phyloP scores from a whole-genome alignment of 169 alveolate species.

The Eimeria falciformis region DNA sequence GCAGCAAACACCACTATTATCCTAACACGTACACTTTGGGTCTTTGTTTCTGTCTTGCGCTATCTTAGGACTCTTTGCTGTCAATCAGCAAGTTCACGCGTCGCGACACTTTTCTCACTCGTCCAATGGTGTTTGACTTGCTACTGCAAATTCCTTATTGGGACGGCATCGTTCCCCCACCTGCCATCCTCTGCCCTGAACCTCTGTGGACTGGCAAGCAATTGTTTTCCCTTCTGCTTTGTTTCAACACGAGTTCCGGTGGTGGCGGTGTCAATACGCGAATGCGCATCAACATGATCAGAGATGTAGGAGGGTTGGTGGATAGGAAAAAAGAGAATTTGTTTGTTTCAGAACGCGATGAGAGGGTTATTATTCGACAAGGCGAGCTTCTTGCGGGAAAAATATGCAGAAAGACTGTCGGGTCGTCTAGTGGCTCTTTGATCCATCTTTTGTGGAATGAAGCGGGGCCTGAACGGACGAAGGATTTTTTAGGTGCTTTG shows the following conservation, averaged over 20 bases:
- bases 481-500: slow-evolving; percentile 95
- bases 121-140: slow-evolving; percentile 91
- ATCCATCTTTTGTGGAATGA: slow-evolving; percentile 99
- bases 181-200: slow-evolving; percentile 98
- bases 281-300: slow-evolving; percentile 78
- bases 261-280: slow-evolving; percentile 62
- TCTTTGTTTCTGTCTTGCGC: neutral
- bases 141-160: slow-evolving; percentile 98
- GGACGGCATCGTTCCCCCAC: slow-evolving; percentile 98
- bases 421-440: slow-evolving; percentile 98
- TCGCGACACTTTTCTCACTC: slow-evolving; percentile 97
- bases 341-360: slow-evolving; percentile 75
- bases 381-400: slow-evolving; percentile 98
- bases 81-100: slow-evolving; percentile 96
- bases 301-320: slow-evolving; percentile 76
- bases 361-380: slow-evolving; percentile 92
- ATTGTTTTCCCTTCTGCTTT: slow-evolving; percentile 95
- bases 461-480: slow-evolving; percentile 97
- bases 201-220: slow-evolving; percentile 99
- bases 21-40: too few relatives aligned
- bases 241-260: slow-evolving; percentile 83
- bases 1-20: too few relatives aligned
- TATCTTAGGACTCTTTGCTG: slow-evolving; percentile 96
- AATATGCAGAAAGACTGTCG: slow-evolving; percentile 98
- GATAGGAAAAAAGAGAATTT: slow-evolving; percentile 81